Conservation (phyloP, 2,329 filamentous ascomycete genomes). For the Ophiostoma triangulosporum region DNA sequence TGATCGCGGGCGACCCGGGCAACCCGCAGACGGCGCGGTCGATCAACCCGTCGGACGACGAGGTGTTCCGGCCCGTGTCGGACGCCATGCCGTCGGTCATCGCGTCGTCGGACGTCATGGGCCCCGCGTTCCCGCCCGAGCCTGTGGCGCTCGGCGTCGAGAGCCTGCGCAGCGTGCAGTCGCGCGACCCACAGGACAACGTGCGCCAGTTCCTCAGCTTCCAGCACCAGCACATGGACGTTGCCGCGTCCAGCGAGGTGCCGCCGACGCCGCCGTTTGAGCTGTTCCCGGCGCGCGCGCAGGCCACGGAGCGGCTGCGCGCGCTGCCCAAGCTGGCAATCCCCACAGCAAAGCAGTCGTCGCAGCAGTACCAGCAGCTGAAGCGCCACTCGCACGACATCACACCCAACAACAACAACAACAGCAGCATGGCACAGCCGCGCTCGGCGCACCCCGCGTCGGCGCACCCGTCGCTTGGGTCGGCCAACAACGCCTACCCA, state of each 20-base stretch:
- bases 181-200: constrained; percentile 78
- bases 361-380: constrained; percentile 10
- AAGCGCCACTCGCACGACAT: constrained; percentile 12
- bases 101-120: constrained; percentile 82
- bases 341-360: constrained; percentile 22
- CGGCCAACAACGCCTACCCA: not conserved
- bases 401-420: not conserved
- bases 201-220: constrained; percentile 84
- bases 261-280: constrained; percentile 58
- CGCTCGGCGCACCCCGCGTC: constrained; percentile 15
- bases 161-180: constrained; percentile 53
- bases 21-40: constrained; percentile 54
- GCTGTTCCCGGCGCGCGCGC: constrained; percentile 31
- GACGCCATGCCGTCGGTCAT: constrained; percentile 70
- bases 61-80: constrained; percentile 52
- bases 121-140: constrained; percentile 40
- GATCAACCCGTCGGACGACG: constrained; percentile 33
- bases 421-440: constrained; percentile 2
- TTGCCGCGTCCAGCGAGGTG: constrained; percentile 34
- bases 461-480: constrained; percentile 4
- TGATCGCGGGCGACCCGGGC: constrained; percentile 66
- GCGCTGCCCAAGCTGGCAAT: constrained; percentile 50
- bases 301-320: constrained; percentile 41
- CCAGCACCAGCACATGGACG: constrained; percentile 44
- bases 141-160: constrained; percentile 61